phyloP scores from a whole-genome alignment of 768 basidiomycete species.

The Lentinula lateritia region DNA sequence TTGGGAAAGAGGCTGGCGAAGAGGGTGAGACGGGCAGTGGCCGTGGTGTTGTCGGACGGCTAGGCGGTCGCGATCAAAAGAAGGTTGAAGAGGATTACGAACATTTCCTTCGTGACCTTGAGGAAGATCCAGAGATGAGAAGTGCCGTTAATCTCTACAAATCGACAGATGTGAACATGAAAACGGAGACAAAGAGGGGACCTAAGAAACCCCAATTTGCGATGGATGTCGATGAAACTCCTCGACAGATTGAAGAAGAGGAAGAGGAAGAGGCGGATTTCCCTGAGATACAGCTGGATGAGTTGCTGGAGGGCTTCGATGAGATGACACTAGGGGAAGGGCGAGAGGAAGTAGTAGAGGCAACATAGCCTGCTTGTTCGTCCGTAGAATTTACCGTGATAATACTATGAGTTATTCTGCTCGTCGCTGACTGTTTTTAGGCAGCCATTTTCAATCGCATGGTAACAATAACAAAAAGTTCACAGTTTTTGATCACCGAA shows the following conservation, averaged over 20 bases:
- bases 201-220: slow-evolving; percentile 45
- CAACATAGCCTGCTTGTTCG: neutral
- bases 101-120: slow-evolving; percentile 86
- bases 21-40: slow-evolving; percentile 74
- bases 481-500: too few relatives aligned
- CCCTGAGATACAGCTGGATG: slow-evolving; percentile 80
- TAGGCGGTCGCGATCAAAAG: slow-evolving; percentile 85
- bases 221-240: slow-evolving; percentile 65
- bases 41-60: slow-evolving; percentile 82
- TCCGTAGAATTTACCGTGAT: too few relatives aligned
- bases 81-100: slow-evolving; percentile 98
- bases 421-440: too few relatives aligned
- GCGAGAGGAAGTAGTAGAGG: slow-evolving; percentile 15
- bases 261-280: slow-evolving; percentile 67
- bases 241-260: slow-evolving; percentile 19
- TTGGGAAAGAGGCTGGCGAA: slow-evolving; percentile 88
- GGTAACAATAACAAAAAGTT: too few relatives aligned
- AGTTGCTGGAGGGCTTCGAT: slow-evolving; percentile 88
- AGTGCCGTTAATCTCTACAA: slow-evolving; percentile 85
- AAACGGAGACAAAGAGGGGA: slow-evolving; percentile 25
- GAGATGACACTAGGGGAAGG: slow-evolving; percentile 72
- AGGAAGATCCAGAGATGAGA: slow-evolving; percentile 92
- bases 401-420: too few relatives aligned
- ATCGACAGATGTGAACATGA: slow-evolving; percentile 47
- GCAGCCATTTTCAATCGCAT: too few relatives aligned